Percentiles rank a stretch among this genome's conserved stretches.
Evolutionary conservation across 2,329 filamentous ascomycete genomes (phyloP).

Genomic region (Hypomyces rosellus): DNA sequence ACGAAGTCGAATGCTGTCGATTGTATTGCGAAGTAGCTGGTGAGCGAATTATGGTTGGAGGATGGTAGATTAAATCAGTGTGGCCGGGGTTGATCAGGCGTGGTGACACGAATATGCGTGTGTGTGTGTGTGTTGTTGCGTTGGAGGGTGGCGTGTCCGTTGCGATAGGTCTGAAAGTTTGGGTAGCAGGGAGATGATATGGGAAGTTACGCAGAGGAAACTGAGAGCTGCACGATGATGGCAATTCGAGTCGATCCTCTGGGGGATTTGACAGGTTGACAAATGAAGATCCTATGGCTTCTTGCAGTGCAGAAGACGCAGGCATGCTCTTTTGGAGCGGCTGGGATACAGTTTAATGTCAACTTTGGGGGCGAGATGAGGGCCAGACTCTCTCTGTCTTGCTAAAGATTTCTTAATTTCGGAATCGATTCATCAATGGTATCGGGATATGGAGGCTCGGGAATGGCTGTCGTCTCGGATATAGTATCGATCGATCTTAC

Average conservation of each 20-base stretch:
- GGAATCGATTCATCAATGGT: not conserved
- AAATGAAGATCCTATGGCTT: constrained; percentile 1
- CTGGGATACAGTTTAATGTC: not conserved
- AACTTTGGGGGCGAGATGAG: not conserved
- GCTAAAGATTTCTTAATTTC: not conserved
- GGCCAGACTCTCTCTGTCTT: not conserved
- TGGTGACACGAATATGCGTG: not conserved
- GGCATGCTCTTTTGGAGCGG: constrained; percentile 9
- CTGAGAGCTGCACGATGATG: not conserved
- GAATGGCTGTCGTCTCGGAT: not conserved
- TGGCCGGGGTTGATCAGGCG: not conserved
- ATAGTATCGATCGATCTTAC: no score
- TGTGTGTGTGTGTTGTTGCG: not conserved
- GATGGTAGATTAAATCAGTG: no score
- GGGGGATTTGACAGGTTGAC: constrained; percentile 5
- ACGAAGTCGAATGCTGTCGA: no score
- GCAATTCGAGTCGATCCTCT: constrained; percentile 2
- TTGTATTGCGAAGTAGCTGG: no score
- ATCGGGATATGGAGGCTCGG: not conserved
- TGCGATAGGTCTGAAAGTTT: not conserved
- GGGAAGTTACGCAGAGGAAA: constrained; percentile 18
- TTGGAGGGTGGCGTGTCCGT: not conserved
- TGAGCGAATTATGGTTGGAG: no score
- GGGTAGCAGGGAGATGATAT: constrained; percentile 14
- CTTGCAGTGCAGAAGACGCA: not conserved